Conservation (phyloP, 495 filamentous ascomycete species). For the Penicillium cosmopolitanum region DNA sequence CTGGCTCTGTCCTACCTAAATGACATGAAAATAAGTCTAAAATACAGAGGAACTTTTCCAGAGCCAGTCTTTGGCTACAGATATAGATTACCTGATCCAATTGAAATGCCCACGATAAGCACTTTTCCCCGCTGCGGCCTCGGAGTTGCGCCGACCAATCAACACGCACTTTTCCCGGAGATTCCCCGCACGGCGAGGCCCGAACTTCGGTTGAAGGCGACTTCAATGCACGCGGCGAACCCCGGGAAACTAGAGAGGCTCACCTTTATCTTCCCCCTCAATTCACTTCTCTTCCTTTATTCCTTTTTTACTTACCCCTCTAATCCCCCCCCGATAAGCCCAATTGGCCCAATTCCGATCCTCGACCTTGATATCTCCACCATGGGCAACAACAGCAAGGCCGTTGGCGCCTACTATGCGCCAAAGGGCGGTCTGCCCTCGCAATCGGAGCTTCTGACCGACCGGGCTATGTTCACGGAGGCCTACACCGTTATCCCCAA, state of each 20-base stretch:
- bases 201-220: not conserved
- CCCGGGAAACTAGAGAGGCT: not conserved
- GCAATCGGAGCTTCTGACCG: slow-evolving; percentile 30
- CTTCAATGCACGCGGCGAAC: not conserved
- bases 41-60: no score
- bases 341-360: not conserved
- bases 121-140: slow-evolving; percentile 1
- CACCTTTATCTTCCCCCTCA: not conserved
- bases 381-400: slow-evolving; percentile 17
- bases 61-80: not conserved
- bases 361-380: not conserved
- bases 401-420: slow-evolving; percentile 30
- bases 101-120: slow-evolving; percentile 1
- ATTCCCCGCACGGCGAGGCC: slow-evolving; percentile 3
- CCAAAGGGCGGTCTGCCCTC: slow-evolving; percentile 31
- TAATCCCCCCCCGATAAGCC: not conserved
- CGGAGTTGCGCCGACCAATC: slow-evolving; percentile 1
- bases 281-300: not conserved
- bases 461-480: slow-evolving; percentile 36
- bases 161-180: not conserved
- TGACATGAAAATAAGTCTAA: no score
- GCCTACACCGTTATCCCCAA: slow-evolving; percentile 31
- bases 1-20: no score
- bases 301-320: not conserved
- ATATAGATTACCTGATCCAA: slow-evolving; percentile 3